These are phyloP conservation scores for Davidsoniella eucalypti DNA, from an alignment of 2,329 filamentous ascomycete genomes.

Conservation along the genomic window DNA sequence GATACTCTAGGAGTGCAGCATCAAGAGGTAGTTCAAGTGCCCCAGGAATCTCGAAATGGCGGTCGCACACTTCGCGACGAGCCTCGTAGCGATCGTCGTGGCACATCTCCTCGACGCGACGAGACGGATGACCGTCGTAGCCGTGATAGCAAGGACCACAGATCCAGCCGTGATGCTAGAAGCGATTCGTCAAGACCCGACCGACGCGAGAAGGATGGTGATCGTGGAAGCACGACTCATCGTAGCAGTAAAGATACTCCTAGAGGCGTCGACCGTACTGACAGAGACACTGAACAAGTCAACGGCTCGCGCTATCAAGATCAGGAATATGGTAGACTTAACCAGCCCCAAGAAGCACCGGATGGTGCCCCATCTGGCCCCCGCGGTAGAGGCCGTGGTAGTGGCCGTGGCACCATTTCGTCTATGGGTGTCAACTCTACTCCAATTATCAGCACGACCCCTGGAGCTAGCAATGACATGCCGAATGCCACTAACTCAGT, in stretches of 20 bases:
- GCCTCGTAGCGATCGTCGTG: conserved; percentile 5
- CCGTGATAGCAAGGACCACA: conserved; percentile 18
- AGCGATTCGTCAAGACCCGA: conserved; percentile 34
- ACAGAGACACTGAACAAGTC: conserved; percentile 24
- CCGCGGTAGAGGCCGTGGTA: conserved; percentile 13
- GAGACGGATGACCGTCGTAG: conserved; percentile 7
- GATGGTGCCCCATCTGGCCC: conserved; percentile 17
- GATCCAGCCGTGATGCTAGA: conserved; percentile 18
- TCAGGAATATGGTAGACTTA: conserved; percentile 15
- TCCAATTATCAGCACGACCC: not conserved
- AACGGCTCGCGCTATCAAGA: conserved; percentile 36
- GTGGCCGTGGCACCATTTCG: not conserved
- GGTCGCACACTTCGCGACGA: conserved; percentile 4
- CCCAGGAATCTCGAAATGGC: not conserved
- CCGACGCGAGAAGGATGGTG: conserved; percentile 22
- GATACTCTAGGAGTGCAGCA: conserved; percentile 22
- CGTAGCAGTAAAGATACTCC: conserved; percentile 12
- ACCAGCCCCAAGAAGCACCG: not conserved
- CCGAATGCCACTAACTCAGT: not conserved
- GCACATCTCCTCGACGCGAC: conserved; percentile 8
- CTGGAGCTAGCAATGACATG: not conserved
- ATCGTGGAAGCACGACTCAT: conserved; percentile 20
- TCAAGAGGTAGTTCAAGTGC: not conserved
- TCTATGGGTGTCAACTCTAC: not conserved
- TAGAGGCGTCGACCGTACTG: conserved; percentile 1